Evolutionary conservation across 106 monocot species (phyloP), one percentile per base, ranked within the genome.

Genomic region (Iris macrosiphon): DNA sequence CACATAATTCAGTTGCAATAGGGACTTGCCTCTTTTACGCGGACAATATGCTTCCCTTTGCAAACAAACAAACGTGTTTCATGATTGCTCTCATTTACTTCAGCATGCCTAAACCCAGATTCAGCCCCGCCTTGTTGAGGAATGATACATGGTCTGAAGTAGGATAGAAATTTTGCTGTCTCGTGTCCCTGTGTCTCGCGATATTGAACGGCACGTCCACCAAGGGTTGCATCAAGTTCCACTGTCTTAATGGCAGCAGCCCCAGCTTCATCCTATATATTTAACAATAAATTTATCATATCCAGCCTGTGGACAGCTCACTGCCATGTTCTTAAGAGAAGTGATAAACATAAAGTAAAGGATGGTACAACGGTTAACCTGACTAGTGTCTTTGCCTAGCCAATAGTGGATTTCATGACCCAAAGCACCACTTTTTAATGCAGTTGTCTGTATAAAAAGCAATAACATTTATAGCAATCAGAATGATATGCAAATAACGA

Each of bases 91-190:
- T 44, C 53, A 46, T 16, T 55, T 59, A 19, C 29, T 31, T 13
- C 39, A 33, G 12, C 55, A 43, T 10, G 51, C 25, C 10, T 57
- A 25, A 31, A 22, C 40, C 14, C 50, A 37, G 74, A 74, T 32
- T 68, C 59, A 5, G 63, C 59, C 24, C 24, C 10, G 26, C 23
- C 48, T 4, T 49, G 61, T 14, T 57, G 24, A 0, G 79, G 79
- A 23, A 80, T 74, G 15, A 80, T 70, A 40, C 79, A 80, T 22
- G 79, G 79, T 61, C 65, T 80, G 38, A 80, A 80, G 42, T 80
- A 80, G 23, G 79, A 80, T 16, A 74, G 42, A 59, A 80, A 75
- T 61, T 74, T 80, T 23, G 64, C 69, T 0, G 74, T 60, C 51
- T 80, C 79, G 13, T 34, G 37, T 5, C 79, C 79, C 43, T 80